Evolutionary conservation across 192 early-diverging fungal species (phyloP).

Genomic region (Rhizophagus prolifer): DNA sequence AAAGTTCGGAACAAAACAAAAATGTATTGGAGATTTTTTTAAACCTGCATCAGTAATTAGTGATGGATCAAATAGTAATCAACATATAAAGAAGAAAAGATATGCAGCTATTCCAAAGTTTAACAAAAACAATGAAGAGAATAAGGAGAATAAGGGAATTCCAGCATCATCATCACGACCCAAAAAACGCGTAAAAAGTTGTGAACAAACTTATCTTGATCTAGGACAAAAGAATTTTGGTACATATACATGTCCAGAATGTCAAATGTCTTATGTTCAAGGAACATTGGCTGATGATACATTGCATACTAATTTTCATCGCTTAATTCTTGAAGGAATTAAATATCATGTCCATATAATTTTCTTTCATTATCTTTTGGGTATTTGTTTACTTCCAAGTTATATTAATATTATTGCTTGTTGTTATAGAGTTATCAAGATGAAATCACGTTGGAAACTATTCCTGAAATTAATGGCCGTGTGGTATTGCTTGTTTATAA

Average conservation of each 20-base stretch:
- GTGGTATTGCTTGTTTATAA: slow-evolving; percentile 41
- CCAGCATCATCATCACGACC: background rate
- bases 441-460: slow-evolving; percentile 36
- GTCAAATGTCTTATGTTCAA: slow-evolving; percentile 44
- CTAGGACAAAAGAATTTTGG: slow-evolving; percentile 35
- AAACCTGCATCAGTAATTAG: background rate
- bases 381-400: background rate
- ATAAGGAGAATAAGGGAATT: background rate
- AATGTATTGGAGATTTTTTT: slow-evolving; percentile 11
- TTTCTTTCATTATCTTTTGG: background rate
- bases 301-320: slow-evolving; percentile 45
- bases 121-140: background rate
- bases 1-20: background rate
- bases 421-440: slow-evolving; percentile 39
- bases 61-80: background rate
- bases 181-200: background rate
- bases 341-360: slow-evolving; percentile 35
- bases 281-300: slow-evolving; percentile 44
- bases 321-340: slow-evolving; percentile 39
- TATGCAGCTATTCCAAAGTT: background rate
- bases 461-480: slow-evolving; percentile 15
- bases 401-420: background rate
- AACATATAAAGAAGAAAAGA: background rate
- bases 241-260: slow-evolving; percentile 41
- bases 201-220: slow-evolving; percentile 31